phyloP scores from a whole-genome alignment of 176 grass and related monocot species.

The Otatea glauca region DNA sequence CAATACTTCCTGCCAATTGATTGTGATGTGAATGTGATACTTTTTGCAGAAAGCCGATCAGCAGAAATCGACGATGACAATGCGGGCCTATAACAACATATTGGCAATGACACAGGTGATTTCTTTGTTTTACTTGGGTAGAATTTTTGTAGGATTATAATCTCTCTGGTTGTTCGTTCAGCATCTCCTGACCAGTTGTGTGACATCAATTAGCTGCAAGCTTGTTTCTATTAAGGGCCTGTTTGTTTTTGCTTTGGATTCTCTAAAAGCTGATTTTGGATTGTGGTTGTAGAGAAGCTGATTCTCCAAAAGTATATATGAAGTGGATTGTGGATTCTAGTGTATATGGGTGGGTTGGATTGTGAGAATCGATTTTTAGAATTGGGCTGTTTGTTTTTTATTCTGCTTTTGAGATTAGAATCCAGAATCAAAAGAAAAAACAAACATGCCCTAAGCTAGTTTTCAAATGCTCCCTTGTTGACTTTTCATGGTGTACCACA shows the following conservation, averaged over 20 bases:
- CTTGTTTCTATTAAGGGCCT: not conserved
- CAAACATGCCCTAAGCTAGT: no score
- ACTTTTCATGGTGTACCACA: not conserved
- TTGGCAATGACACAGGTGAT: slow-evolving; percentile 83
- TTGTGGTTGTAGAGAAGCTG: no score
- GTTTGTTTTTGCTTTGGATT: no score
- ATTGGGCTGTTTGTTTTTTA: no score
- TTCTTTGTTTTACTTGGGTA: slow-evolving; percentile 22
- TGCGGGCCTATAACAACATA: slow-evolving; percentile 94
- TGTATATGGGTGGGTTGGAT: no score
- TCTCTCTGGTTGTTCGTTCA: not conserved
- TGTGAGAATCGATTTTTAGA: no score
- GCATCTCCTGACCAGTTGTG: not conserved
- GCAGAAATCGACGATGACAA: slow-evolving; percentile 70
- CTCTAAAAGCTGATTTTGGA: no score
- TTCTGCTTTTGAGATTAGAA: no score
- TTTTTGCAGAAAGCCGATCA: slow-evolving; percentile 79
- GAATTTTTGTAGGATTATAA: slow-evolving; percentile 11
- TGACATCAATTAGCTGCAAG: not conserved
- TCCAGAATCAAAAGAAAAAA: no score
- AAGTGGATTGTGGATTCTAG: no score
- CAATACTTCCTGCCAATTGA: slow-evolving; percentile 27
- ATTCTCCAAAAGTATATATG: no score
- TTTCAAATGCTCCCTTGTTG: not conserved
- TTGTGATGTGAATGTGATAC: slow-evolving; percentile 16